Evolutionary conservation across 2,329 filamentous ascomycete species (phyloP), one percentile per base, ranked within the genome.

Genomic region (Didymella pomorum): DNA sequence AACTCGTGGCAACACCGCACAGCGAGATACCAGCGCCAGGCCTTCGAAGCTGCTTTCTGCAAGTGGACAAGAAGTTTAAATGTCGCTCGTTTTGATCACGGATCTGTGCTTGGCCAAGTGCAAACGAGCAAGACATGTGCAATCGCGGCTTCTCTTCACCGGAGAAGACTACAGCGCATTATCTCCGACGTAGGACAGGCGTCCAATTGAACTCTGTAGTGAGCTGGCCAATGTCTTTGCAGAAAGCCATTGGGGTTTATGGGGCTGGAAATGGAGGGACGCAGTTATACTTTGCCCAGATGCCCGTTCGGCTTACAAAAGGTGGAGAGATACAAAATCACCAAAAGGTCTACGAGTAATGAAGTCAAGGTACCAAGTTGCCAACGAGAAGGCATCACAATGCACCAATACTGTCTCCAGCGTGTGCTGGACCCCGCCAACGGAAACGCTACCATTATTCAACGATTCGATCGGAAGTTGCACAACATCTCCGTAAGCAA

Each of bases 401-500:
- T 41, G 42, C 37, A 9, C 21, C 14, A 28, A 25, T 10, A 31
- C 29, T 31, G 18, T 23, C n/a, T 29, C 21, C 18, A 31, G 44
- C 20, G 35, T 33, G 28, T 46, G 10, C 25, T 39, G 25, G 21
- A 6, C n/a, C 18, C 28, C 26, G 41, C 50, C 49, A 58, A 45
- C 50, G 20, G 31, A 11, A 33, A 45, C 8, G 2, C 18, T 45
- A 12, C 23, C 31, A 25, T 48, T 35, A 41, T 21, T 45, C 48
- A 45, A 53, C 29, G 26, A 31, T 21, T n/a, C 16, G 20, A 16
- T 33, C 2, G 20, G 18, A 41, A 18, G 44, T 49, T 16, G 39
- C 23, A 58, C 56, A 31, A 26, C 43, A 26, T 44, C 14, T 25
- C 25, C 50, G 33, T 31, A 29, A 41, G 14, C 29, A 4, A 42